These are phyloP conservation scores for Inga oerstediana DNA, from an alignment of 306 rosid species.

Conservation along the genomic window DNA sequence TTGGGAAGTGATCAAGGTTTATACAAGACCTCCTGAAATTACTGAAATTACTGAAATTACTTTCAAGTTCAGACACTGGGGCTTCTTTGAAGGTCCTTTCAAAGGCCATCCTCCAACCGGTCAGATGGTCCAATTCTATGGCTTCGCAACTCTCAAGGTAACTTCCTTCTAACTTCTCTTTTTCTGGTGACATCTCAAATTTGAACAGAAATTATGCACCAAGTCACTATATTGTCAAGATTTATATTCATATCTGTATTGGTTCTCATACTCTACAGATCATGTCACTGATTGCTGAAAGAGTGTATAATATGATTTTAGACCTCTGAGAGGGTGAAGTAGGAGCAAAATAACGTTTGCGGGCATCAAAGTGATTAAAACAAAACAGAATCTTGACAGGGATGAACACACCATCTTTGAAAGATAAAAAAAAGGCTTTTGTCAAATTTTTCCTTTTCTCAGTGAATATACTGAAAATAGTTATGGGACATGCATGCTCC, in stretches of 20 bases:
- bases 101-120: constrained; percentile 69
- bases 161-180: not conserved
- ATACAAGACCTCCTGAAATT: constrained; percentile 68
- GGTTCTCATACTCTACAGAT: not conserved
- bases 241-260: not conserved
- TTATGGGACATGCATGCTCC: constrained; percentile 50
- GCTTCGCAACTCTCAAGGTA: constrained; percentile 71
- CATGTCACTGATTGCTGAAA: not conserved
- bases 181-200: not conserved
- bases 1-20: constrained; percentile 79
- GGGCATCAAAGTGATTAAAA: not conserved
- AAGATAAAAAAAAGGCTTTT: not conserved
- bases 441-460: not conserved
- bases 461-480: not conserved
- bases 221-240: not conserved
- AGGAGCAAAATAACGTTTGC: not conserved
- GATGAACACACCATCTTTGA: not conserved
- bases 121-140: constrained; percentile 59
- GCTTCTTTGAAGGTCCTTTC: constrained; percentile 78
- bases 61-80: constrained; percentile 90
- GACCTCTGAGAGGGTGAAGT: not conserved
- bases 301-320: not conserved
- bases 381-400: not conserved
- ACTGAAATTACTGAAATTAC: too few relatives aligned
- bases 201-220: not conserved